Conservation (phyloP, 352 stramenopile species). For the Pythium aristosporum region DNA sequence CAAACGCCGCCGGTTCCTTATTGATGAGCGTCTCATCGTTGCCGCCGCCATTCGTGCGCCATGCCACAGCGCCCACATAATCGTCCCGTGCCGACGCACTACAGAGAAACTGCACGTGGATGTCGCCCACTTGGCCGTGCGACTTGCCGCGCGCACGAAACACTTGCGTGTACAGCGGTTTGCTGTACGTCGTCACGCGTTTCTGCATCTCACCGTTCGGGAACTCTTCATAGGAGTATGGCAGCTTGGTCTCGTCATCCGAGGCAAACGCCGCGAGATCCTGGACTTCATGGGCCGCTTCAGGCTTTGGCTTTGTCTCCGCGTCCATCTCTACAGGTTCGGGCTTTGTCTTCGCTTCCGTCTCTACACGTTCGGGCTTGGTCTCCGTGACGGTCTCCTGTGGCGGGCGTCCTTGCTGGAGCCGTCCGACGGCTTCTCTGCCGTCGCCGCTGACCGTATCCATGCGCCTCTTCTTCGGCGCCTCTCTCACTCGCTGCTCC, state of each 20-base stretch:
- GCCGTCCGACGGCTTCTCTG: neutral
- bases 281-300: conserved; percentile 10
- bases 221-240: conserved; percentile 50
- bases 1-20: conserved; percentile 35
- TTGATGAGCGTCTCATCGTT: neutral
- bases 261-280: conserved; percentile 18
- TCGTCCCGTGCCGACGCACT: conserved; percentile 44
- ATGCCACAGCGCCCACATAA: conserved; percentile 44
- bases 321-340: neutral
- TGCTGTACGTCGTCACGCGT: conserved; percentile 37
- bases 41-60: conserved; percentile 13
- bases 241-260: conserved; percentile 30
- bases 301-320: neutral
- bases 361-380: neutral
- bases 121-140: conserved; percentile 19
- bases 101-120: conserved; percentile 78
- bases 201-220: conserved; percentile 41
- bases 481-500: neutral
- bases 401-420: neutral
- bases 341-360: too few species aligned
- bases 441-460: too few species aligned
- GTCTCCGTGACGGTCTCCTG: too few species aligned
- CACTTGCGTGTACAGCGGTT: conserved; percentile 65
- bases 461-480: too few species aligned
- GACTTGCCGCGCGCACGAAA: conserved; percentile 24